Evolutionary conservation across 768 basidiomycete genomes (phyloP), one percentile per base, ranked within the genome.

Genomic region (Rhodotorula graminis): DNA sequence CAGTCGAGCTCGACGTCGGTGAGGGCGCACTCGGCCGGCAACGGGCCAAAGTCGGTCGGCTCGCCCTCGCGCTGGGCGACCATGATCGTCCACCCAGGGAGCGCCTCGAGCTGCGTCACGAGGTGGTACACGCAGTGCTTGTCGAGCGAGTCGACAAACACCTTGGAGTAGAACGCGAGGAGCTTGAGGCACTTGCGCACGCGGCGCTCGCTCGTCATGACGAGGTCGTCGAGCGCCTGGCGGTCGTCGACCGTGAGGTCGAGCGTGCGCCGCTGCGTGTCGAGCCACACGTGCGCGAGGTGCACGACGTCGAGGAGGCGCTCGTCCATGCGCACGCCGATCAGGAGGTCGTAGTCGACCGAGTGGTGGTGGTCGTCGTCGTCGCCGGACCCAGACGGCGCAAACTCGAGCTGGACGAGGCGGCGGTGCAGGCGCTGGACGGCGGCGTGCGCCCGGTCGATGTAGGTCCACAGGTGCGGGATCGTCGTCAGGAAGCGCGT

Each of bases 91-190:
- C 74, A 75, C 9, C 52, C 37, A 15, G 71, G 70, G 1, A 72
- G 64, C n/a, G 56, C 67, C 29, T 75, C 74, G 61, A 71, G 70
- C 56, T 75, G 74, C 3, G 69, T 69, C 12, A 71, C 58, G 42
- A 75, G 70, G 56, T 75, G 74, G 56, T 69, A 75, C 31, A 75
- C 74, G 64, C 58, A 46, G 61, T 75, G 74, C 58, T 75, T 75
- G 70, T 75, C 74, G 37, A 53, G 61, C 49, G 74, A 75, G 29
- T 72, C 70, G 64, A 63, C 61, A 46, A 75, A 75, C 27, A 57
- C 64, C 64, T 72, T 68, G 44, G 66, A 64, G 64, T 75, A 75
- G 50, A 75, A 75, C 0, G 74, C 74, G 37, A 75, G 64, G 10
- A 75, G 47, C 65, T 70, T 72, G 64, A 75, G 68, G 57, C 61